phyloP scores from a whole-genome alignment of 2,329 filamentous ascomycete species.

The Pyrenochaeta sp. region DNA sequence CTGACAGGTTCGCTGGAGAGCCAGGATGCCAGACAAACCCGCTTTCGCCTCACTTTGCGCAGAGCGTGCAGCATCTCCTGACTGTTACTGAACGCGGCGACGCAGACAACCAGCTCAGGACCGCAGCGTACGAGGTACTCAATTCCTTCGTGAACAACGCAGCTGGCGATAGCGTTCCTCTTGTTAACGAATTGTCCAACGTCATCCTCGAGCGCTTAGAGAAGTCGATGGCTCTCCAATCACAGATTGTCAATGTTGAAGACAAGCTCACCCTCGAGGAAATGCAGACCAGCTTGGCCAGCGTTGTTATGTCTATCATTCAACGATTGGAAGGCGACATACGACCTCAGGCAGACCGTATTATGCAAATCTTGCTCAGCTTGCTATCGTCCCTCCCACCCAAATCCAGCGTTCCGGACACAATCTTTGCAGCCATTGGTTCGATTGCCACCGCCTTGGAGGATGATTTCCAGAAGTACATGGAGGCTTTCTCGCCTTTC shows the following conservation, averaged over 20 bases:
- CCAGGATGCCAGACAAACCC: constrained; percentile 80
- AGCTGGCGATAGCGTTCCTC: constrained; percentile 81
- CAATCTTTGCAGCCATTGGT: constrained; percentile 90
- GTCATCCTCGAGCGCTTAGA: constrained; percentile 91
- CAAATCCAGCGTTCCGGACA: constrained; percentile 95
- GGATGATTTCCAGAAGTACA: constrained; percentile 94
- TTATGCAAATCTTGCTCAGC: constrained; percentile 88
- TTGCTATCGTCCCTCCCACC: constrained; percentile 78
- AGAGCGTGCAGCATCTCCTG: constrained; percentile 86
- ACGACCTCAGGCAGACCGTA: constrained; percentile 85
- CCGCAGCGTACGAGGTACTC: constrained; percentile 95
- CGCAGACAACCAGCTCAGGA: constrained; percentile 87
- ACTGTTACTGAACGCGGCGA: constrained; percentile 84
- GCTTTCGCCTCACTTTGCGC: constrained; percentile 90
- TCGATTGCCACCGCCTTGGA: constrained; percentile 91
- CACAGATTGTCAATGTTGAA: constrained; percentile 95
- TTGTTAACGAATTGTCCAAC: constrained; percentile 83
- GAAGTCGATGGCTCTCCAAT: constrained; percentile 86
- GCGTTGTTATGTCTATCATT: constrained; percentile 90
- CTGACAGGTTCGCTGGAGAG: constrained; percentile 92
- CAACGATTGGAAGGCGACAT: constrained; percentile 92
- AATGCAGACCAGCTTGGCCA: constrained; percentile 95
- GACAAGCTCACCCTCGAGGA: constrained; percentile 96
- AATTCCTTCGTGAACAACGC: constrained; percentile 93
- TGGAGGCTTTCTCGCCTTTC: constrained; percentile 93